Evolutionary conservation across 2,329 filamentous ascomycete species (phyloP), one percentile per base, ranked within the genome.

Genomic region (Chaetomium sp.): DNA sequence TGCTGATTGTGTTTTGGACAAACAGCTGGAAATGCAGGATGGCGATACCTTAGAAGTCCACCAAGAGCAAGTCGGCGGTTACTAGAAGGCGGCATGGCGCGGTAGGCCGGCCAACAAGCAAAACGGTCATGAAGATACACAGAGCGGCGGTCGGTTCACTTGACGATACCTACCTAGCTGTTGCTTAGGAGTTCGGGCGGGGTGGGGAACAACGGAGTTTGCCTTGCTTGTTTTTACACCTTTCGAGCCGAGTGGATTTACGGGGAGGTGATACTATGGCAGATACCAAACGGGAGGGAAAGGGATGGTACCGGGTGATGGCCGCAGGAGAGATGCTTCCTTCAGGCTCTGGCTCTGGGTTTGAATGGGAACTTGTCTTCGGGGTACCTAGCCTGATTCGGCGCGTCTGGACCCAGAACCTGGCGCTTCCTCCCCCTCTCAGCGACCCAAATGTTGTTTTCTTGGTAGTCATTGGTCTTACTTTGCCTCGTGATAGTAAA

Each of bases 31-130:
- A 60, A 99, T 99, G 94, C 78, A 85, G 62, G 94, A 99, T 65
- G 92, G 94, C 38, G 94, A 99, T 68, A 95, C 89, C 1, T 85
- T 99, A 33, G 94, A 99, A 69, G 94, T 99, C 33, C 92, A 97
- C 71, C 94, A 97, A 72, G 94, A 99, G 72, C 94, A 99, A 76
- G 94, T 97, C 59, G 94, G 94, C 58, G 92, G 91, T 59, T 73
- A 67, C 61, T 73, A 27, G 19, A 27, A 53, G 51, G 14, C 37
- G 5, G 27, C 6, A 14, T 27, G 19, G 19, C 19, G 19, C 19
- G 19, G 19, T 27, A 27, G 19, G 19, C 3, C 38, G 4, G 11
- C 11, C 36, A 32, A 8, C 19, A 27, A 27, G 19, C 19, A n/a
- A 33, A 4, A 36, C 0, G 27, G 10, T 11, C 42, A 32, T 12